These are phyloP conservation scores for Sambucus nigra DNA, from an alignment of 129 eudicot species.

Conservation along the genomic window DNA sequence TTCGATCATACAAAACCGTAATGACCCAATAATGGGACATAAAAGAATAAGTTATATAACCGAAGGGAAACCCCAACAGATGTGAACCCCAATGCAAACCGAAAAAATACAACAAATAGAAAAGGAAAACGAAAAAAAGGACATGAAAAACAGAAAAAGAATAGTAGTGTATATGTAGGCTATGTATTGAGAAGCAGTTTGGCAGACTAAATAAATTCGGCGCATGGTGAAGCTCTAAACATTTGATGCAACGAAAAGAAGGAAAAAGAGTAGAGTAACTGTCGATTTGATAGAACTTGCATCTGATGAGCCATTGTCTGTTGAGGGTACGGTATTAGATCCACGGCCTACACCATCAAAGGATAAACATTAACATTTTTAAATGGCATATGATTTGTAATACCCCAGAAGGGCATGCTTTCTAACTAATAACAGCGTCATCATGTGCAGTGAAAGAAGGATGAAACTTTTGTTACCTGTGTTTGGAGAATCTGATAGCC, in stretches of 20 bases:
- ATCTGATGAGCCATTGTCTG: conserved; percentile 40
- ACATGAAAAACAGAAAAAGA: neutral
- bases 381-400: neutral
- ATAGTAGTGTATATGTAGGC: neutral
- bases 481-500: neutral
- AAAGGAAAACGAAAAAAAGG: too few species aligned
- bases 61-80: neutral
- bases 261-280: conserved; percentile 21
- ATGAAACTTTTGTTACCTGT: conserved; percentile 3
- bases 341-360: conserved; percentile 19
- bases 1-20: neutral
- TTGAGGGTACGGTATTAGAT: conserved; percentile 34
- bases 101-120: neutral
- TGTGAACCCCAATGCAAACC: conserved; percentile 7
- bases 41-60: conserved; percentile 5
- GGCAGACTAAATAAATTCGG: conserved; percentile 1
- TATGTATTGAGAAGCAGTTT: too few species aligned
- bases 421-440: too few species aligned
- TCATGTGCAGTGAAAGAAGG: neutral
- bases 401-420: conserved; percentile 10
- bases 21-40: neutral
- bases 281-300: conserved; percentile 24
- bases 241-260: conserved; percentile 19
- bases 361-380: neutral
- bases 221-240: conserved; percentile 14